phyloP scores from a whole-genome alignment of 805 yeast genomes.

The Metschnikowia continentalis region DNA sequence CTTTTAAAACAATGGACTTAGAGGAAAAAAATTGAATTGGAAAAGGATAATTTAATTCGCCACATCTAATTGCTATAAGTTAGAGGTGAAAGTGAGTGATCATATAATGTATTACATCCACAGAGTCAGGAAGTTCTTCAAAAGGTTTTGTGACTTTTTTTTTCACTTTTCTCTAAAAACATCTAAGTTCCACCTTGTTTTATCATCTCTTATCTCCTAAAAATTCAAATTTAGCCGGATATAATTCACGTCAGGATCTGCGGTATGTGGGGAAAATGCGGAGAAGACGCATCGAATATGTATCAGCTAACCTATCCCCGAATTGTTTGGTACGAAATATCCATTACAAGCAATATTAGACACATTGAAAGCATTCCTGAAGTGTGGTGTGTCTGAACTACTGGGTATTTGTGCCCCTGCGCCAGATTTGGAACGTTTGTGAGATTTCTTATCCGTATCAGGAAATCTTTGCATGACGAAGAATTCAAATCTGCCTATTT shows the following conservation, averaged over 20 bases:
- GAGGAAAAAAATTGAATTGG: no score
- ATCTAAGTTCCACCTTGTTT: no score
- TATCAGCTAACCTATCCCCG: neutral
- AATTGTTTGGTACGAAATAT: neutral
- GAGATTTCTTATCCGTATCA: neutral
- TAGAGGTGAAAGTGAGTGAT: no score
- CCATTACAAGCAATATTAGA: neutral
- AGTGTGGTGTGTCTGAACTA: neutral
- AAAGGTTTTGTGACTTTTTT: neutral
- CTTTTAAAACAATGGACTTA: no score
- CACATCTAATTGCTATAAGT: no score
- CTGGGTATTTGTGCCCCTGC: neutral
- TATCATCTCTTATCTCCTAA: neutral
- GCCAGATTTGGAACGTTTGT: neutral
- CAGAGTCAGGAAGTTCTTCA: neutral
- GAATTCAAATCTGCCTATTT: neutral
- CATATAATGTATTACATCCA: no score
- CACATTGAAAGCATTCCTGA: neutral
- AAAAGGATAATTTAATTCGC: no score
- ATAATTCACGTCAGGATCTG: neutral
- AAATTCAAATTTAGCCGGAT: neutral
- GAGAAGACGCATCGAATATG: neutral
- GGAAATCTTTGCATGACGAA: neutral
- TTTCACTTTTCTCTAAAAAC: neutral
- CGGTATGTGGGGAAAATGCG: neutral